Conservation (phyloP, 2,329 filamentous ascomycete genomes). For the Verruconis gallopava region DNA sequence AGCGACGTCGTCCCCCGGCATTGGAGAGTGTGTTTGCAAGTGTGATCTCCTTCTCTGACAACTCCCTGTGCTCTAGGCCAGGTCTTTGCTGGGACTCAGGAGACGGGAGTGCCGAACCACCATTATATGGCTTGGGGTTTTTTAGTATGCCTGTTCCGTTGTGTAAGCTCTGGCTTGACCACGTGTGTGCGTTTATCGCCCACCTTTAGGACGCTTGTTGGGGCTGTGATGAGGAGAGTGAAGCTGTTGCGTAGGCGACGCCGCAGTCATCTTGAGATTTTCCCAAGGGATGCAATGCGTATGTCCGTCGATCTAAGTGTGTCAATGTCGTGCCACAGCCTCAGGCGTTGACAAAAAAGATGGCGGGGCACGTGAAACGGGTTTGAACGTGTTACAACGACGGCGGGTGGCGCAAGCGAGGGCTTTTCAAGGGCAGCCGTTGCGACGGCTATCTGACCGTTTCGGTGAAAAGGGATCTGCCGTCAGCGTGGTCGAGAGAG, state of each 20-base stretch:
- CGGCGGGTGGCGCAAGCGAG: too few relatives aligned
- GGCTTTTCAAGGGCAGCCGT: too few relatives aligned
- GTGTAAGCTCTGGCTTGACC: constrained; percentile 3
- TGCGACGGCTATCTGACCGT: too few relatives aligned
- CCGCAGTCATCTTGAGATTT: constrained; percentile 7
- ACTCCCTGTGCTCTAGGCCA: constrained; percentile 32
- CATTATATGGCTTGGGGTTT: constrained; percentile 56
- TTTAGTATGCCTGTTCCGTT: constrained; percentile 69
- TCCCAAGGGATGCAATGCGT: too few relatives aligned
- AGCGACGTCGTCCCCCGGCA: constrained; percentile 67
- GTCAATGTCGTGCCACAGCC: too few relatives aligned
- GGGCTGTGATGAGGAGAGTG: constrained; percentile 8
- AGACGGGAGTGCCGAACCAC: constrained; percentile 28
- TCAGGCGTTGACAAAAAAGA: neutral
- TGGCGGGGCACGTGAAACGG: neutral
- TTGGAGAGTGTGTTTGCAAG: constrained; percentile 92
- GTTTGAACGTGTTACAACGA: neutral
- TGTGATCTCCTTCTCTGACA: constrained; percentile 75
- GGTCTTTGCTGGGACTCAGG: constrained; percentile 22
- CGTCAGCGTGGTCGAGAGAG: too few relatives aligned
- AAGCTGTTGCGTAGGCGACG: constrained; percentile 1
- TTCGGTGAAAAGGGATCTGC: too few relatives aligned
- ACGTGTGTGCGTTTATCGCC: neutral
- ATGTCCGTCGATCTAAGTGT: too few relatives aligned
- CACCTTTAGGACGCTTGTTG: constrained; percentile 9